Percentiles rank a stretch among this genome's conserved stretches.
Evolutionary conservation across 352 stramenopile species (phyloP).

Genomic region (Thalassiosira mediterranea): DNA sequence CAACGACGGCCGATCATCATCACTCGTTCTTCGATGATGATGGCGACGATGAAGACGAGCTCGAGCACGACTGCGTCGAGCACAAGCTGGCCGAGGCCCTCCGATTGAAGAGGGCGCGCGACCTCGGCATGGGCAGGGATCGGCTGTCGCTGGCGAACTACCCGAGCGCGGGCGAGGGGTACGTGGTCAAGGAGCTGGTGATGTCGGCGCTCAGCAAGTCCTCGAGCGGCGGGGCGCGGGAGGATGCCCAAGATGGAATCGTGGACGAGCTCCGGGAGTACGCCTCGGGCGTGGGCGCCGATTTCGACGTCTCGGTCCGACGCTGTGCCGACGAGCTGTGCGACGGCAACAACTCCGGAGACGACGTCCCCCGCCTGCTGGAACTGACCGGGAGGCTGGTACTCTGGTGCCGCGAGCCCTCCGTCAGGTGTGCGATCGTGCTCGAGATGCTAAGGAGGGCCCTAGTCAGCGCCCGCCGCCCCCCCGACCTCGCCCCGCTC

Average conservation of each 20-base stretch:
- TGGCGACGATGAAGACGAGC: conserved; percentile 48
- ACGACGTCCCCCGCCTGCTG: conserved; percentile 40
- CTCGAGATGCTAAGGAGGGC: conserved; percentile 72
- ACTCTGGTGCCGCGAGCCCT: conserved; percentile 53
- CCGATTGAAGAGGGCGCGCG: conserved; percentile 63
- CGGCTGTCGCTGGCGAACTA: conserved; percentile 52
- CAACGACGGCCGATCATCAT: conserved; percentile 15
- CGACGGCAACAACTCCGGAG: conserved; percentile 37
- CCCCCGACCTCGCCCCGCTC: conserved; percentile 62
- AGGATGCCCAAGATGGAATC: conserved; percentile 26
- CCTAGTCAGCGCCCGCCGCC: conserved; percentile 62
- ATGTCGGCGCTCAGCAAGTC: conserved; percentile 35
- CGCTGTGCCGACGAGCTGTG: conserved; percentile 63
- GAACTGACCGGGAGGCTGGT: conserved; percentile 38
- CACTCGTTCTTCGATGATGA: conserved; percentile 20
- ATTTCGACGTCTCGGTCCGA: conserved; percentile 71
- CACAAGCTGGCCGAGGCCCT: conserved; percentile 74
- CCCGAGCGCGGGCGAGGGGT: conserved; percentile 54
- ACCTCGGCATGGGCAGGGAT: conserved; percentile 53
- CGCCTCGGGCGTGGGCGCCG: conserved; percentile 46
- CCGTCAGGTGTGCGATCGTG: conserved; percentile 67
- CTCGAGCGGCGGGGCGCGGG: conserved; percentile 1
- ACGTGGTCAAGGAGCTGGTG: conserved; percentile 72
- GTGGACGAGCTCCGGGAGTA: conserved; percentile 61
- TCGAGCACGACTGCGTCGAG: conserved; percentile 69